Conservation (phyloP, 768 basidiomycete genomes). For the Collybia sp. region DNA sequence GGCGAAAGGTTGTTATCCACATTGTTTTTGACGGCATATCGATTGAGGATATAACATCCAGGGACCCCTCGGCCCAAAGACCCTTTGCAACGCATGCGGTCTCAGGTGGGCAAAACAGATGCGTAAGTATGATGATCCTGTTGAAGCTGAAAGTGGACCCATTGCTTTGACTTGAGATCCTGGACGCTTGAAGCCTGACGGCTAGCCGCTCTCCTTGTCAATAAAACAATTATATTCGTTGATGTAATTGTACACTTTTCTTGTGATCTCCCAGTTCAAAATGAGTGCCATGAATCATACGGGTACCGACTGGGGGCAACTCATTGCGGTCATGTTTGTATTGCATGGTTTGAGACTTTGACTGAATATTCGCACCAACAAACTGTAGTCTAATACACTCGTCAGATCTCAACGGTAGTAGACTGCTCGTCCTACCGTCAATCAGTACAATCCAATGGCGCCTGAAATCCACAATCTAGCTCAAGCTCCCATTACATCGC, state of each 20-base stretch:
- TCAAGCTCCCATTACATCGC: slow-evolving; percentile 82
- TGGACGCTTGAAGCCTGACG: too few species aligned
- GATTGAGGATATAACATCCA: slow-evolving; percentile 18
- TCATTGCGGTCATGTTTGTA: too few species aligned
- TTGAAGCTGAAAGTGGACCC: slow-evolving; percentile 9
- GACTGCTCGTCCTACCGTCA: slow-evolving; percentile 81
- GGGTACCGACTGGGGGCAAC: too few species aligned
- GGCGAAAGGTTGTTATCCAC: slow-evolving; percentile 66
- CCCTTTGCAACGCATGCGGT: slow-evolving; percentile 96
- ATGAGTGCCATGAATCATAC: too few species aligned
- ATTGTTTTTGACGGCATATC: background rate
- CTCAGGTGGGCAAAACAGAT: slow-evolving; percentile 84
- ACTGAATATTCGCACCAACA: too few species aligned
- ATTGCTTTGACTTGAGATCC: background rate
- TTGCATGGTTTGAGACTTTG: too few species aligned
- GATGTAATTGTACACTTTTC: too few species aligned
- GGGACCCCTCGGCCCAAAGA: slow-evolving; percentile 95
- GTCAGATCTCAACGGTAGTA: slow-evolving; percentile 50
- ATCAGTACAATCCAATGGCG: slow-evolving; percentile 30
- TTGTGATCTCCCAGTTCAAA: too few species aligned
- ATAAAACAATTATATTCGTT: too few species aligned
- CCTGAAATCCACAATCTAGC: slow-evolving; percentile 77
- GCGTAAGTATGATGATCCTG: slow-evolving; percentile 33
- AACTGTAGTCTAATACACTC: too few species aligned
- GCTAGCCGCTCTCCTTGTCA: too few species aligned